A percentile compares a stretch with the other conserved stretches of the same genome.
These are phyloP conservation scores for Paulownia fortunei DNA, from an alignment of 257 asterid genomes.

Conservation along the genomic window DNA sequence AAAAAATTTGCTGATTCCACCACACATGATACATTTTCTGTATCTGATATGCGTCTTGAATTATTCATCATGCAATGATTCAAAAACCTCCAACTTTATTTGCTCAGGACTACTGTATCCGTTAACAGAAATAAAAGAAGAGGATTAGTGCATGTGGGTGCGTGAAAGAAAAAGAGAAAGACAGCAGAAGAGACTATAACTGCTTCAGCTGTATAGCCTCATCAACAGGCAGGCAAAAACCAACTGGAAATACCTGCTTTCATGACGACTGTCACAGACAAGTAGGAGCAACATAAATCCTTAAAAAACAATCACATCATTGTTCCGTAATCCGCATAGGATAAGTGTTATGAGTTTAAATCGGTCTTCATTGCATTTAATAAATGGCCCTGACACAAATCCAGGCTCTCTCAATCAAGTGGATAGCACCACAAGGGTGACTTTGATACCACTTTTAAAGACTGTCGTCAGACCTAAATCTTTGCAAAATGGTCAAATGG, in stretches of 20 bases:
- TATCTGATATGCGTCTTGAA: background rate
- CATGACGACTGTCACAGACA: background rate
- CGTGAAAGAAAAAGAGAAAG: background rate
- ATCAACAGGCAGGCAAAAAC: background rate
- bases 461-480: slow-evolving; percentile 2
- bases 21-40: background rate
- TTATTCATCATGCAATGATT: background rate
- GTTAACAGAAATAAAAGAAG: background rate
- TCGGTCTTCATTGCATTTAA: background rate
- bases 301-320: background rate
- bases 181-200: background rate
- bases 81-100: slow-evolving; percentile 4
- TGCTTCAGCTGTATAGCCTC: background rate
- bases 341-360: background rate
- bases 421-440: background rate
- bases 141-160: background rate
- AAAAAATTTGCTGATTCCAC: background rate
- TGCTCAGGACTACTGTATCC: background rate
- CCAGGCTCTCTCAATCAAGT: background rate
- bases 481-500: background rate
- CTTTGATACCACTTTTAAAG: background rate
- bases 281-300: background rate
- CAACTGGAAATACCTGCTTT: background rate
- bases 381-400: background rate
- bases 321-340: background rate